phyloP scores from a whole-genome alignment of 164 flowering plant genomes.

The Dillenia turbinata region DNA sequence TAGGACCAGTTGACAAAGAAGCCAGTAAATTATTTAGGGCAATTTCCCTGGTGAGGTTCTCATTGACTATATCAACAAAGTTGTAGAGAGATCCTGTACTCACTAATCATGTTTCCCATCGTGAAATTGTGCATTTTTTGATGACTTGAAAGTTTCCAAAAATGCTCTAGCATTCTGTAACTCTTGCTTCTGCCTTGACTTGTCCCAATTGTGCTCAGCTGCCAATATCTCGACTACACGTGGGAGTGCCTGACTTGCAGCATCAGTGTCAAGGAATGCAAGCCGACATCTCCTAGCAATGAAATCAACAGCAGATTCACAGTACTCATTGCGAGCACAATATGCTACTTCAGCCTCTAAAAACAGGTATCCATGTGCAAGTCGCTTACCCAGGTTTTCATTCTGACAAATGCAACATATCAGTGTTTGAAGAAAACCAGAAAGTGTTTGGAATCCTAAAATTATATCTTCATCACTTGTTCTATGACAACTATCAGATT shows the following conservation, averaged over 20 bases:
- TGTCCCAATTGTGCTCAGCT: slow-evolving; percentile 83
- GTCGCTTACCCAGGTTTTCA: slow-evolving; percentile 86
- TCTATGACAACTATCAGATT: no score
- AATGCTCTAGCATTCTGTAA: slow-evolving; percentile 53
- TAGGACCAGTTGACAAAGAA: no score
- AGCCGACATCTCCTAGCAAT: slow-evolving; percentile 87
- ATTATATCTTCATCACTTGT: no score
- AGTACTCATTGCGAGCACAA: slow-evolving; percentile 91
- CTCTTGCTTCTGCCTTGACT: slow-evolving; percentile 61
- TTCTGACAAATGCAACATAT: slow-evolving; percentile 34
- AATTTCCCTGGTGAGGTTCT: no score
- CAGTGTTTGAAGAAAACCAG: no score
- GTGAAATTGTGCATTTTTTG: slow-evolving; percentile 85
- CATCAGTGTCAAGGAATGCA: slow-evolving; percentile 96
- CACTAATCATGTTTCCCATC: slow-evolving; percentile 81
- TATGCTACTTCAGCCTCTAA: slow-evolving; percentile 98
- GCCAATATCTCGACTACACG: slow-evolving; percentile 77
- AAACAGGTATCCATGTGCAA: slow-evolving; percentile 94
- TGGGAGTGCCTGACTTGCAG: slow-evolving; percentile 80
- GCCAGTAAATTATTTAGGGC: no score
- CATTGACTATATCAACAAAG: no score
- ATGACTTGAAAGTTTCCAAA: slow-evolving; percentile 83
- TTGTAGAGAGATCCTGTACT: slow-evolving; percentile 2
- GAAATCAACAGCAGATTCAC: slow-evolving; percentile 95
- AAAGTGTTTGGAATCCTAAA: no score